Base-by-base conservation (phyloP, 345 rosid species). In the Barbarea vulgaris region DNA sequence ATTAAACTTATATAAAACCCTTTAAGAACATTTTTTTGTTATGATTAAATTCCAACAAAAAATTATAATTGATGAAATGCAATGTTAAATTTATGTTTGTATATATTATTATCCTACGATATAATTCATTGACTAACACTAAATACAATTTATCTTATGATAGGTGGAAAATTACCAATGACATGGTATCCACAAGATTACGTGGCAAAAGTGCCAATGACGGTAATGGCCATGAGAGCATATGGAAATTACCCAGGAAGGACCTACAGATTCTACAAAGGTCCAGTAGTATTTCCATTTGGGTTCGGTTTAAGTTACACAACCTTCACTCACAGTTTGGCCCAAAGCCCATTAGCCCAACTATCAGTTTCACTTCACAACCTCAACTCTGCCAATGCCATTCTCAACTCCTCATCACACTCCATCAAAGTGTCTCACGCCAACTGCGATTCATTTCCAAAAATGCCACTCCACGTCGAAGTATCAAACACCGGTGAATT, bases 151-250 rank as follows among this genome's bases (percentile, higher is more conserved):
- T 15, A 7, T 69, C 21, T 13, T 55, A 7, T 71, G 37, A 21
- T 77, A 91, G 98, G 98, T 28, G 99, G 99, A 22, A 92, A 91
- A 71, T 48, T 95, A 69, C 99, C 99, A 3, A 80, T 95, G 88
- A 95, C 99, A 31, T 92, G 97, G 96, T 95, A 95, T 69, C 99
- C 97, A 7, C 88, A 90, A 72, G 85, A 82, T 3, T 95, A 88
- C 65, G 77, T 89, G 7, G 67, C 88, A 39, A 88, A 84, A 59
- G 84, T 88, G 6, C 98, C 99, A 19, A 95, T 95, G 99, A 88
- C 96, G 18, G 75, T 80, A 81, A 94, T 94, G 99, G 85, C 81
- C 60, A 86, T 92, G 96, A 79, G 99, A 52, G 82, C 83, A 46
- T 73, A 69, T 6, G 66, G 83, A 50, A 79, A 61, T 68, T 92